Base-by-base conservation (phyloP, 129 eudicot species). In the Scalesia atractyloides region DNA sequence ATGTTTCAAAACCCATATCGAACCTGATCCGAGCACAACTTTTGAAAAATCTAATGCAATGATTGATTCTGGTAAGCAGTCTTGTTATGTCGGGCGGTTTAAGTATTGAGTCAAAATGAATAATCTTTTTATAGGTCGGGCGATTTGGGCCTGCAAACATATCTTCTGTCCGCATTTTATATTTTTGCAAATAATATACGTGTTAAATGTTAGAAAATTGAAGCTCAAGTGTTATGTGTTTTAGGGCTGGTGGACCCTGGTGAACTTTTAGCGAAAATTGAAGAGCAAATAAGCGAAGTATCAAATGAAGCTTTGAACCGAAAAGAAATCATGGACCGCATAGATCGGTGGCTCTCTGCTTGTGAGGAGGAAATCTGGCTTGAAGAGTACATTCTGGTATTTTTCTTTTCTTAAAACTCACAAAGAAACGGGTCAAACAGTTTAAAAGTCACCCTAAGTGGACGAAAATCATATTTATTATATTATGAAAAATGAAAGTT, bases 351-450 rank as follows among this genome's bases (percentile, higher is more conserved):
- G 97, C 89, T 92, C 61, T 76, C 86, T 73, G 94, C 90, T 0
- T 86, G 97, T 70, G 96, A 89, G 36, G 97, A 92, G 79, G 97
- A 92, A 78, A 85, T 84, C 44, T 92, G 97, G 97, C 89, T 92
- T 26, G 94, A 92, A 76, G 88, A 85, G 22, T 92, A 92, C 82
- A 84, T 78, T 72, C 69, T 70, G 75, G 97, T 87, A 82, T 77
- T 74, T 26, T 46, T 62, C 36, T 26, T 46, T 47, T 48, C 63
- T n/a, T 34, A 9, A 8, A 15, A 37, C 26, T 7, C 46, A 36
- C 48, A 61, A 61, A 33, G 20, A 30, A 13, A 61, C 47, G 13
- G 66, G 66, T 61, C 66, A 61, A 15, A 61, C 1, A 9, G 46
- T 5, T 30, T 30, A 33, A 61, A 61, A 34, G 19, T 14, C 46